phyloP scores from a whole-genome alignment of 202 grass and related monocot genomes.

The Hordeum pubiflorum region DNA sequence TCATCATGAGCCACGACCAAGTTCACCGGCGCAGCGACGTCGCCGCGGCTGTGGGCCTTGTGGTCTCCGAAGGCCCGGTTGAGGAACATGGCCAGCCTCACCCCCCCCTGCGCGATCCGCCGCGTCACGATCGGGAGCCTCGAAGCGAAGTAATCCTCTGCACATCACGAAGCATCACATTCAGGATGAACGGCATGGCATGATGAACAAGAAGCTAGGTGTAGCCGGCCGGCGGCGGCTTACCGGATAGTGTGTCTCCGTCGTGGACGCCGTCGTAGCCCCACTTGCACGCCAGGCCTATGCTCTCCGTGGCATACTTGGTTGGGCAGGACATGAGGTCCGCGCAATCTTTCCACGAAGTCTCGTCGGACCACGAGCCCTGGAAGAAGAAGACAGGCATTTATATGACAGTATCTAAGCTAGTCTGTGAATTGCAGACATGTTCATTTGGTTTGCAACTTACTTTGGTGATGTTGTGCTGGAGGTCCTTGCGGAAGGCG shows the following conservation, averaged over 20 bases:
- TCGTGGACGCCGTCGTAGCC: conserved; percentile 45
- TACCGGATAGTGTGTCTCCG: conserved; percentile 65
- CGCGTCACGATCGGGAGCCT: conserved; percentile 59
- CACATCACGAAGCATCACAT: neutral
- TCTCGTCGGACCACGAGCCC: conserved; percentile 56
- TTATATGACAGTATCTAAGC: neutral
- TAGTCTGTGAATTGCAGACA: neutral
- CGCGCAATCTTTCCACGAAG: conserved; percentile 59
- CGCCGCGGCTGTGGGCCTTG: conserved; percentile 31
- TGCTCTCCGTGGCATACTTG: conserved; percentile 80
- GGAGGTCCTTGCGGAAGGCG: conserved; percentile 55
- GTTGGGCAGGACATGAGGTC: conserved; percentile 62
- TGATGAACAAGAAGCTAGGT: neutral
- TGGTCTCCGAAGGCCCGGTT: conserved; percentile 58
- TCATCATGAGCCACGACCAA: neutral
- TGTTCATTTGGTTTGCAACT: neutral
- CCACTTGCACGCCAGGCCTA: conserved; percentile 77
- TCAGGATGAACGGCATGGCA: neutral
- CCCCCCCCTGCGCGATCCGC: conserved; percentile 73
- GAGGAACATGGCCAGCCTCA: conserved; percentile 73
- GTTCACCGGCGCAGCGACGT: neutral
- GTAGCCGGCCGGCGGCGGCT: neutral
- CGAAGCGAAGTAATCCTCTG: conserved; percentile 71
- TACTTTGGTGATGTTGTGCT: conserved; percentile 56
- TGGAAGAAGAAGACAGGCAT: neutral